Evolutionary conservation across 257 asterid species (phyloP), one percentile per base, ranked within the genome.

Genomic region (Gentiana straminea): DNA sequence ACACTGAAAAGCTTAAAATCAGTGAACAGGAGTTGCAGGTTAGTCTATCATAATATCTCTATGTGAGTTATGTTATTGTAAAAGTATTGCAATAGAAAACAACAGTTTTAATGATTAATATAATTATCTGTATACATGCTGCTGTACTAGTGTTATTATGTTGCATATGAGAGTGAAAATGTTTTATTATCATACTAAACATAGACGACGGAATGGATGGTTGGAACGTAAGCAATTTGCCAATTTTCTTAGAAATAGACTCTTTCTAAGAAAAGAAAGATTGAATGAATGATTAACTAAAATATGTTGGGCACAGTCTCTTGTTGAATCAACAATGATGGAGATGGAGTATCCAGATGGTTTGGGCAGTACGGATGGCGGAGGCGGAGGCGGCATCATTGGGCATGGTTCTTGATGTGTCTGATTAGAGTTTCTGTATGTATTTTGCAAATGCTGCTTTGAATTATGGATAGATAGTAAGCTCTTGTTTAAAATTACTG

Each of bases 1-100:
- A 63, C 73, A 79, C 67, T 12, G 86, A 82, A 64, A 82, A 68
- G 54, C 79, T 79, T 54, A 83, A 89, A 67, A 73, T 59, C 60
- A 73, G 83, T n/a, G 94, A 83, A 65, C 76, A 68, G 70, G 94
- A 85, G 66, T 86, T 89, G 54, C 84, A 83, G 95, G 95, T 87
- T 67, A 59, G 79, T 50, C 63, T 51, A 35, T 34, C 41, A 38
- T 69, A 6, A 24, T 24, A 24, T 24, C 24, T 57, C 11, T 54
- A 37, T 13, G 47, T 36, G 39, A 53, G 45, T 51, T n/a, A 46
- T 5, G 53, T 35, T 33, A 34, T 49, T 3, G 2, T 41, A 41
- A 41, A 41, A 24, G 24, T 24, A 24, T 24, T 5, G 8, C 9
- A 41, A 3, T 41, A 7, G 9, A 10, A 41, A 41, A 41, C 46